Evolutionary conservation across 78 protist genomes (phyloP), one percentile per base, ranked within the genome.

Genomic region (Dictyostelium brefeldianum): DNA sequence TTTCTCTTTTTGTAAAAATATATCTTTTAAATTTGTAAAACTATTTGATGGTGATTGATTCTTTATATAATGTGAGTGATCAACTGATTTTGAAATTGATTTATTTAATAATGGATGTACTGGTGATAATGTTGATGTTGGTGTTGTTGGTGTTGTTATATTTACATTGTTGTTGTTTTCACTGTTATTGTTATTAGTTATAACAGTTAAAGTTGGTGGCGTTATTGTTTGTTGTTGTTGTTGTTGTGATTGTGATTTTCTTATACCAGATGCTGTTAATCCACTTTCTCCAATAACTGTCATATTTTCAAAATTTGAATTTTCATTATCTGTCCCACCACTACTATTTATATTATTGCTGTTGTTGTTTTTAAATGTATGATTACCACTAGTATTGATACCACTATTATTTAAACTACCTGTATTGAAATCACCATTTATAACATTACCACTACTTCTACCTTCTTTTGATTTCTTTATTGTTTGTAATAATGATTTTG

Each of bases 11-110:
- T 51, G 56, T 51, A 3, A 51, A 20, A 31, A 25, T 1, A 67
- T 12, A 14, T 67, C 75, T 67, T 41, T 67, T 41, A 67, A 67
- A 15, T 67, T 67, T 15, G 48, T 14, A 36, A 67, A 67, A 67
- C 75, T 67, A 67, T 67, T 67, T 29, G 75, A 27, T 15, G 75
- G 75, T 31, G 75, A 67, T 67, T 67, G 41, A 29, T 67, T 67
- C 22, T 67, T 67, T 67, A 67, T 31, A 67, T 67, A 67, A 17
- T 67, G 75, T 67, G 75, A 67, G 6, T 67, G 48, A 67, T 67
- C 75, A 5, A 67, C 75, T 3, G 75, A 67, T 67, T 31, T 67
- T 31, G 75, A 67, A 67, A 67, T 41, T 31, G 36, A 5, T 67
- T 67, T 67, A 62, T 62, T 62, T 36, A 36, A 36, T 36, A 36